phyloP scores from a whole-genome alignment of 768 basidiomycete species.

The Myochromella boudieri region DNA sequence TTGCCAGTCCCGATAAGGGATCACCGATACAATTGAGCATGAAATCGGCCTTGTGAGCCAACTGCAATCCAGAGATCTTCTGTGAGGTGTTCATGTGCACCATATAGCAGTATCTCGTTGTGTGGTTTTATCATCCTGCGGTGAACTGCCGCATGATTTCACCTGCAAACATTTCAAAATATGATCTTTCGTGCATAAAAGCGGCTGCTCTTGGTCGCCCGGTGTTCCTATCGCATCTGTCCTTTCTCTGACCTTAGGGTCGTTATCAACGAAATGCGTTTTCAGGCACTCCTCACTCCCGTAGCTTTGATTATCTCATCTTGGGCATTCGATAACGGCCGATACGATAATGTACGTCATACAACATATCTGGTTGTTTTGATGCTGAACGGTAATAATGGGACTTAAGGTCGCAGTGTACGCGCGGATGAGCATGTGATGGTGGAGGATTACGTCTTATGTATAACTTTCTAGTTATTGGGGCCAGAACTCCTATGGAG shows the following conservation, averaged over 20 bases:
- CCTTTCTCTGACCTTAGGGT: background rate
- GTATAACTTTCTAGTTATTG: slow-evolving; percentile 48
- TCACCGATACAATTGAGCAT: background rate
- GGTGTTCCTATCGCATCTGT: background rate
- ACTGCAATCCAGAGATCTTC: background rate
- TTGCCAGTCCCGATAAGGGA: background rate
- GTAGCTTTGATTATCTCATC: slow-evolving; percentile 12
- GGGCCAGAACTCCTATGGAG: slow-evolving; percentile 78
- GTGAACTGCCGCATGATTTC: slow-evolving; percentile 1
- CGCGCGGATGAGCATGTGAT: slow-evolving; percentile 11
- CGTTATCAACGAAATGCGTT: slow-evolving; percentile 10
- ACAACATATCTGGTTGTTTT: background rate
- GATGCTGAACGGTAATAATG: background rate
- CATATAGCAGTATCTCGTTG: background rate
- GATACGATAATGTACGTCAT: slow-evolving; percentile 59
- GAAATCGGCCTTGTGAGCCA: slow-evolving; percentile 6
- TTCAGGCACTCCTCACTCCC: slow-evolving; percentile 9
- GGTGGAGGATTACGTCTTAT: too few relatives aligned
- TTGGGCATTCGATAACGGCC: slow-evolving; percentile 51
- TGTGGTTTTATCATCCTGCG: background rate
- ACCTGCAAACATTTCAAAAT: too few relatives aligned
- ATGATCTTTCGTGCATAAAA: slow-evolving; percentile 1
- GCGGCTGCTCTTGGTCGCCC: background rate
- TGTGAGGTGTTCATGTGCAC: slow-evolving; percentile 3
- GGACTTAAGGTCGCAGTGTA: slow-evolving; percentile 54